These are phyloP conservation scores for Quercus ilex DNA, from an alignment of 306 rosid genomes.

Conservation along the genomic window DNA sequence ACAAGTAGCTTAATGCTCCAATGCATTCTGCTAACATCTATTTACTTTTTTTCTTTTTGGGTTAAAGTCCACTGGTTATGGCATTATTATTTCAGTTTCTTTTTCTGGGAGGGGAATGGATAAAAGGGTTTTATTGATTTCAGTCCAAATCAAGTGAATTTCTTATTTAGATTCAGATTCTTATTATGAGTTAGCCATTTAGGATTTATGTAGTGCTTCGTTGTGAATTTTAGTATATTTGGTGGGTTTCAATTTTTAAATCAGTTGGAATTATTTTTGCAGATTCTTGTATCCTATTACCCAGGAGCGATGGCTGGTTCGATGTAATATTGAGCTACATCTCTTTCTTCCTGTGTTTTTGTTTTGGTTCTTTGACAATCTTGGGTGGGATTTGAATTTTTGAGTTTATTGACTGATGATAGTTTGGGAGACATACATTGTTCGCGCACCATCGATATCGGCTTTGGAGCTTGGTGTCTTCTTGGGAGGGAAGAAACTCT, in stretches of 20 bases:
- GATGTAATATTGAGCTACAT: constrained; percentile 11
- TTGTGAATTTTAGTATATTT: too few relatives aligned
- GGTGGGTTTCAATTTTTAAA: neutral
- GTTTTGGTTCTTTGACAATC: constrained; percentile 6
- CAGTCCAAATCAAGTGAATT: neutral
- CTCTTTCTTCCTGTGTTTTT: neutral
- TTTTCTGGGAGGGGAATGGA: neutral
- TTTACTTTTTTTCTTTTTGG: too few relatives aligned
- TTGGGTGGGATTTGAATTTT: constrained; percentile 1
- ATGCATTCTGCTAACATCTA: too few relatives aligned
- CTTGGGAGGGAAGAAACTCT: constrained; percentile 50
- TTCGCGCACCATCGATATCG: constrained; percentile 17
- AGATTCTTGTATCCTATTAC: constrained; percentile 29
- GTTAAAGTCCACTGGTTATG: too few relatives aligned
- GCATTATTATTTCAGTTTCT: neutral
- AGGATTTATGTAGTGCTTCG: neutral
- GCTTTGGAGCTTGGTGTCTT: constrained; percentile 49
- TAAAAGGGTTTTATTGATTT: neutral
- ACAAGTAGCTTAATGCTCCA: neutral
- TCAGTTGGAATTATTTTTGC: constrained; percentile 10
- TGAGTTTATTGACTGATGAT: constrained; percentile 48
- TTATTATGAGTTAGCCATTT: neutral
- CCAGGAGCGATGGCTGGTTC: constrained; percentile 28
- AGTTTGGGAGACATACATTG: constrained; percentile 27
- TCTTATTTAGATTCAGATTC: neutral